Evolutionary conservation across 1,139 yeast genomes (phyloP).

Genomic region (Kodamaea fungicola): DNA sequence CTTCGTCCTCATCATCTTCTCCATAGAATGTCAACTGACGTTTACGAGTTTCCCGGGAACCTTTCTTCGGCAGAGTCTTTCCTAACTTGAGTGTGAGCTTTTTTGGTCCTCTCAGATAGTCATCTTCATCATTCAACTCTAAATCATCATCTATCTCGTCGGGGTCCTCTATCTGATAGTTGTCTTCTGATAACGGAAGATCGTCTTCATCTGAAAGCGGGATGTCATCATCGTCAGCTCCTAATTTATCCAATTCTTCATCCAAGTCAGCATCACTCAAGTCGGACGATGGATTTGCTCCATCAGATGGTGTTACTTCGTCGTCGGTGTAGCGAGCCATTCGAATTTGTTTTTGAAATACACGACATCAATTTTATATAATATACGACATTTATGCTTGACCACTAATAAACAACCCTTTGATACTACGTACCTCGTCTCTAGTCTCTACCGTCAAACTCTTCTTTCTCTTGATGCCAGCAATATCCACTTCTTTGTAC

Average conservation of each 20-base stretch:
- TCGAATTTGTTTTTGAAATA: too few species aligned
- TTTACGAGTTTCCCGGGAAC: slow-evolving; percentile 25
- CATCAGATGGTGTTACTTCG: slow-evolving; percentile 4
- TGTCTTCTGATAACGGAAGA: slow-evolving; percentile 25
- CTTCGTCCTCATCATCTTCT: slow-evolving; percentile 31
- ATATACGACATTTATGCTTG: slow-evolving; percentile 18
- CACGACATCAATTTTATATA: too few species aligned
- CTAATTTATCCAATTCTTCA: slow-evolving; percentile 21
- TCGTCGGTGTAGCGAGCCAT: slow-evolving; percentile 3
- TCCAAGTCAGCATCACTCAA: slow-evolving; percentile 16
- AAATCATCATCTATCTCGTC: slow-evolving; percentile 42
- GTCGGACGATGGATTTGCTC: slow-evolving; percentile 4
- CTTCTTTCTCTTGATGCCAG: slow-evolving; percentile 17
- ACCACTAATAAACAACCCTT: slow-evolving; percentile 47
- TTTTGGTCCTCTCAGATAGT: slow-evolving; percentile 4
- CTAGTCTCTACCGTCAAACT: slow-evolving; percentile 35
- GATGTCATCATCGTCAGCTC: slow-evolving; percentile 24
- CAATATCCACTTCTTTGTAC: slow-evolving; percentile 9
- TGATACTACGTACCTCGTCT: slow-evolving; percentile 41
- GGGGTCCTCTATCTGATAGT: slow-evolving; percentile 35
- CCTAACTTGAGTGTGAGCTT: slow-evolving; percentile 14
- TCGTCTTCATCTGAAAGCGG: slow-evolving; percentile 10
- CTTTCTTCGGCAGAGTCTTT: slow-evolving; percentile 6
- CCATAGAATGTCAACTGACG: slow-evolving; percentile 33
- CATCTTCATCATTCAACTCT: slow-evolving; percentile 28